Base-by-base conservation (phyloP, 495 filamentous ascomycete genomes). In the Geopyxis carbonaria region DNA sequence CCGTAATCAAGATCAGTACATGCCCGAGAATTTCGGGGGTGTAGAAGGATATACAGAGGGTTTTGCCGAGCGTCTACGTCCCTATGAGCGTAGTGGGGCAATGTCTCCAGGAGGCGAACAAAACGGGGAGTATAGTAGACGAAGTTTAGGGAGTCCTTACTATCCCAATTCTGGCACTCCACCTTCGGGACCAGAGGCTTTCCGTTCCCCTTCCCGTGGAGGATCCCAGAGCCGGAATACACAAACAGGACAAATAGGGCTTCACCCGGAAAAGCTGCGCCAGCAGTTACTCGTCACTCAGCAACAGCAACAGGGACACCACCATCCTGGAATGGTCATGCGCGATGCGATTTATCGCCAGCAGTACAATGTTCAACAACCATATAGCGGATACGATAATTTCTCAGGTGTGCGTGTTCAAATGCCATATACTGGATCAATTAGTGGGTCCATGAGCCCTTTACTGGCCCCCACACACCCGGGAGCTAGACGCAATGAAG, bases 401-500 rank as follows among this genome's bases (percentile, higher is more conserved):
- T n/a, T n/a, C n/a, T n/a, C n/a, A n/a, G n/a, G n/a, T n/a, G n/a
- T n/a, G n/a, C n/a, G n/a, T n/a, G n/a, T n/a, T n/a, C n/a, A n/a
- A n/a, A n/a, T n/a, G n/a, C n/a, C n/a, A n/a, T n/a, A n/a, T n/a
- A n/a, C n/a, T n/a, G n/a, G n/a, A n/a, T n/a, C n/a, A n/a, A n/a
- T n/a, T n/a, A n/a, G n/a, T 18, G 43, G 55, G 5, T 48, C 43
- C 28, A 42, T 56, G 7, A 50, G 45, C 62, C 22, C 66, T 66
- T 42, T 66, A 44, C 34, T 61, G 61, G 41, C 42, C 23, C 43
- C 49, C 38, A 47, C 49, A 65, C 65, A 40, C 63, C 63, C 10
- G 61, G 69, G 21, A 25, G 41, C 46, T 22, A 44, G 50, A 33
- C 70, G 73, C 43, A 78, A 83, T 22, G 68, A 76, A 22, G 78